These are phyloP conservation scores for Ganoderma lucidum DNA, from an alignment of 1,284 basidiomycete species.

Conservation along the genomic window DNA sequence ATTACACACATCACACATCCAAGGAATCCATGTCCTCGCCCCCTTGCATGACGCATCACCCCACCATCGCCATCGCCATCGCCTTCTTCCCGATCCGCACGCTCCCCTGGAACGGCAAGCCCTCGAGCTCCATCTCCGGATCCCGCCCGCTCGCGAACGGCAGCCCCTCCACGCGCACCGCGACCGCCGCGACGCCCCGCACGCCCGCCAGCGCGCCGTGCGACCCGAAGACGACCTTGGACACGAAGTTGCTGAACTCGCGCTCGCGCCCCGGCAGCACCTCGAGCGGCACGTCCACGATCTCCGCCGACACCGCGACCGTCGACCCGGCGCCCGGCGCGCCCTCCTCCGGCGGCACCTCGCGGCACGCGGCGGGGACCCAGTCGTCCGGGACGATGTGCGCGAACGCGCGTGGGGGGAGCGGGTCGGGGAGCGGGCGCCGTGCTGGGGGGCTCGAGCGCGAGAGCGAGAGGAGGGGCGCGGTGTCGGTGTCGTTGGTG, in stretches of 20 bases:
- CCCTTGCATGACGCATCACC: not conserved
- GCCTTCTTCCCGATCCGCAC: conserved; percentile 70
- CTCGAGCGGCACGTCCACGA: conserved; percentile 75
- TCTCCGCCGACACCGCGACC: conserved; percentile 65
- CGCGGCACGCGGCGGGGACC: conserved; percentile 62
- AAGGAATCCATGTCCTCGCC: not conserved
- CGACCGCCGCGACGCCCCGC: conserved; percentile 68
- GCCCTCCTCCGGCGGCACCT: conserved; percentile 38
- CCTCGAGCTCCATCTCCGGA: conserved; percentile 63
- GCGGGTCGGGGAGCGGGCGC: conserved; percentile 62
- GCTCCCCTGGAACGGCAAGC: conserved; percentile 71
- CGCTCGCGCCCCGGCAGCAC: conserved; percentile 78
- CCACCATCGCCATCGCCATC: conserved; percentile 42
- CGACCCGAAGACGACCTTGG: conserved; percentile 75
- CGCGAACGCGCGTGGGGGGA: conserved; percentile 75
- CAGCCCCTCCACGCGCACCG: conserved; percentile 65
- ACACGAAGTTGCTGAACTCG: conserved; percentile 76
- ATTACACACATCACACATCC: not conserved
- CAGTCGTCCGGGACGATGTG: conserved; percentile 75
- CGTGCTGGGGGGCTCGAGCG: conserved; percentile 46
- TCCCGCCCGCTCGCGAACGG: conserved; percentile 49
- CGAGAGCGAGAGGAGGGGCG: not conserved
- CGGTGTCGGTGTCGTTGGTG: conserved; percentile 11
- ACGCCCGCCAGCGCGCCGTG: conserved; percentile 76
- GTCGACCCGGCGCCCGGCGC: conserved; percentile 58